A percentile compares a stretch with the other conserved stretches of the same genome.
Conservation (phyloP, 306 rosid genomes). For the Malus sylvestris region DNA sequence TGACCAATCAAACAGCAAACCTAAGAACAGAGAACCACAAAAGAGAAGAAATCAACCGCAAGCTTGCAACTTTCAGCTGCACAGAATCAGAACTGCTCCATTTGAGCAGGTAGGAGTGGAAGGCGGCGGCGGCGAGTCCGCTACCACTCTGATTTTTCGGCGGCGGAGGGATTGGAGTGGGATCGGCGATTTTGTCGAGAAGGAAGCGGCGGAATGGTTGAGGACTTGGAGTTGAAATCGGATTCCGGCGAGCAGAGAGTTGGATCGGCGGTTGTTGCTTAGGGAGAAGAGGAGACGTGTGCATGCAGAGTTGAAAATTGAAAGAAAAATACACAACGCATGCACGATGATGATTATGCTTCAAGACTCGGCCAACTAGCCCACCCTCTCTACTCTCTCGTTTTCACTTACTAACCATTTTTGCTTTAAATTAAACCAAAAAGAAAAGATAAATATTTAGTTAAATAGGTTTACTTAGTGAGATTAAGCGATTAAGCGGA, state of each 20-base stretch:
- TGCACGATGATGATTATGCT: slow-evolving; percentile 96
- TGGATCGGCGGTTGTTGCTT: slow-evolving; percentile 25
- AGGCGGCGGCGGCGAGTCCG: background rate
- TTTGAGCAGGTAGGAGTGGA: background rate
- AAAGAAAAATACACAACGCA: slow-evolving; percentile 52
- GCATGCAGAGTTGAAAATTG: slow-evolving; percentile 64
- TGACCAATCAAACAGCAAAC: slow-evolving; percentile 3
- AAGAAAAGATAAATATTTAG: background rate
- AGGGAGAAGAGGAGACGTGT: slow-evolving; percentile 56
- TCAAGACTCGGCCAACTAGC: slow-evolving; percentile 88
- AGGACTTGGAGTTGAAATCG: slow-evolving; percentile 1
- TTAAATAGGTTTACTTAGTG: background rate
- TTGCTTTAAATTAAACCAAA: background rate
- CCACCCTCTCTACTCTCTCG: slow-evolving; percentile 9
- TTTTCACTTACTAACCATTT: slow-evolving; percentile 28
- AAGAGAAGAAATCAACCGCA: slow-evolving; percentile 10
- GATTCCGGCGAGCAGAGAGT: slow-evolving; percentile 22
- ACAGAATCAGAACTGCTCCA: slow-evolving; percentile 7
- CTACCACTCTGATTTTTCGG: slow-evolving; percentile 8
- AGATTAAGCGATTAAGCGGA: background rate
- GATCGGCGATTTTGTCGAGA: slow-evolving; percentile 5
- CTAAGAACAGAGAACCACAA: background rate
- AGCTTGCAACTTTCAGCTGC: slow-evolving; percentile 1
- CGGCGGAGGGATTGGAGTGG: background rate
- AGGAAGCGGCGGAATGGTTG: background rate